phyloP scores from a whole-genome alignment of 257 asterid genomes.

The Solanum sitiens region DNA sequence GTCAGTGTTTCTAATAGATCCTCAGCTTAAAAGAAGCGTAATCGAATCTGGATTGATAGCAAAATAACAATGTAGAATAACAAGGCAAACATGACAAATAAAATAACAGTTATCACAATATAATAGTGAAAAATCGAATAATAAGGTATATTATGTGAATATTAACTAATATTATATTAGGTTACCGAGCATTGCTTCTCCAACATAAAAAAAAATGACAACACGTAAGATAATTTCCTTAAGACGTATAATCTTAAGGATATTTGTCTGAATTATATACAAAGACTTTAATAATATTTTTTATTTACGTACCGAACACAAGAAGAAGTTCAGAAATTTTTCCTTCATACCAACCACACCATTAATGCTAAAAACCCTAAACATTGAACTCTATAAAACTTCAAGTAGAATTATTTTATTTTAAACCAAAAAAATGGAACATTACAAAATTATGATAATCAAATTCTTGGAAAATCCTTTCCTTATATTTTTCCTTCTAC shows the following conservation, averaged over 20 bases:
- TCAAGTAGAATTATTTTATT: not conserved
- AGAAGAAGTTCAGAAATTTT: too few species aligned
- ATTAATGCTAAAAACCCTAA: not conserved
- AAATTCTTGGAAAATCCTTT: not conserved
- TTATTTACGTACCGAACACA: not conserved
- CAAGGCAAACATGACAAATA: too few species aligned
- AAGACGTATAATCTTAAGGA: too few species aligned
- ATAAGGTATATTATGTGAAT: not conserved
- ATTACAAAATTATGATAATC: not conserved
- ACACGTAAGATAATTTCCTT: not conserved
- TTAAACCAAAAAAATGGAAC: not conserved
- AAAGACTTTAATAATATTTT: too few species aligned
- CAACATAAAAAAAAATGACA: too few species aligned
- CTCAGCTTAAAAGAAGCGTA: not conserved
- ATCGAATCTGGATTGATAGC: not conserved
- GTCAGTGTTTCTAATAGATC: too few species aligned
- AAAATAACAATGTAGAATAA: too few species aligned
- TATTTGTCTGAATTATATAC: too few species aligned
- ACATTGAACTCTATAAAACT: not conserved
- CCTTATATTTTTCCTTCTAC: not conserved
- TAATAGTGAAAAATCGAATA: too few species aligned
- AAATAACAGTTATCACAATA: too few species aligned
- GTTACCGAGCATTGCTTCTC: not conserved
- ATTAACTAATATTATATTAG: too few species aligned
- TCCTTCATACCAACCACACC: not conserved